Base-by-base conservation (phyloP, 495 filamentous ascomycete genomes). In the Peziza echinospora region DNA sequence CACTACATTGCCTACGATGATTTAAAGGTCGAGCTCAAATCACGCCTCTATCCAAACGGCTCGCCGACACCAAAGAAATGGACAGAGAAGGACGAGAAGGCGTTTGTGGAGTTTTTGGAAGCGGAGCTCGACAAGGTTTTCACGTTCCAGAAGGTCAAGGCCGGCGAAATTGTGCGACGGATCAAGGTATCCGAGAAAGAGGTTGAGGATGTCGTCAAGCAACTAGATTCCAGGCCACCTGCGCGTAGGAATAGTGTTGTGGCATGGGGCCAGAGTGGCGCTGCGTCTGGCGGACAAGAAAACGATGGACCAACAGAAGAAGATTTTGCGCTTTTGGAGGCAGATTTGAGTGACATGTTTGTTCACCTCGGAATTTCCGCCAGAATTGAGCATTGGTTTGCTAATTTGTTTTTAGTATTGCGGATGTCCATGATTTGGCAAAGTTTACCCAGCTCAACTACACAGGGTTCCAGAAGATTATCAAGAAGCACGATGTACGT, bases 361-460 rank as follows among this genome's bases (percentile, higher is more conserved):
- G 41, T 43, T 43, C 1, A 37, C n/a, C n/a, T n/a, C n/a, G n/a
- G n/a, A n/a, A n/a, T n/a, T n/a, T n/a, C n/a, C n/a, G n/a, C n/a
- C n/a, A n/a, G n/a, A n/a, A n/a, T n/a, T n/a, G n/a, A n/a, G n/a
- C n/a, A n/a, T n/a, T n/a, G n/a, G n/a, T n/a, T n/a, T n/a, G 21
- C 41, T 43, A 21, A 43, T 21, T 5, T 10, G 21, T 37, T 37
- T 10, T 10, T 43, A 43, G 41, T 56, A 99, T 96, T 61, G 91
- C 91, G 45, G 89, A 99, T 60, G 91, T 99, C 9, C 89, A 99
- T 59, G 89, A 99, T 61, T 67, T 99, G 55, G 91, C 91, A 56
- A 96, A 96, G 64, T 99, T 94, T 55, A 91, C 89, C 5, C 86
- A 94, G 64, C 65, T 99, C 59, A 99, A 99, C 63, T 99, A 99